Evolutionary conservation across 257 asterid genomes (phyloP), one percentile per base, ranked within the genome.

Genomic region (Lycium ferocissimum): DNA sequence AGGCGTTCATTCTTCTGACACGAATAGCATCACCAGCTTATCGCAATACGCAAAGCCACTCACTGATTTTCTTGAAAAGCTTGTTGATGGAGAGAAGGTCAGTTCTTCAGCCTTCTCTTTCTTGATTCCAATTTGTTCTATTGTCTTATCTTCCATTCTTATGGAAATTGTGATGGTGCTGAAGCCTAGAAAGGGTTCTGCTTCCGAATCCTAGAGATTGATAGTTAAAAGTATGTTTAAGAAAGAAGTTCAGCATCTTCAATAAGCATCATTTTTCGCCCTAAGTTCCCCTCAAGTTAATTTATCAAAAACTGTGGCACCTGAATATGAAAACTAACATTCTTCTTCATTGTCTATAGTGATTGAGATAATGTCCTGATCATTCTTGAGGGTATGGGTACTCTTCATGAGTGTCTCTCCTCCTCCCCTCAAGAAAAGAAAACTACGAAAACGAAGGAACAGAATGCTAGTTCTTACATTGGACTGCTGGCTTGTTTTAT

Each of bases 11-110:
- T 92, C 99, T 14, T 93, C 89, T 40, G 97, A 97, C 88, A 88
- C 98, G 82, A 95, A 97, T 88, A 89, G 88, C 79, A 92, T 97
- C 84, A 91, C 90, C 33, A 93, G 94, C 85, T 94, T 97, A 75
- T 87, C 95, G 43, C 96, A 95, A 78, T 97, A 95, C 84, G 98
- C 89, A 90, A 91, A 95, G 93, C 99, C 99, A 26, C 92, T 97
- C 9, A 89, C 89, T 67, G 94, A 92, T 71, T 85, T 93, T 87
- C 84, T 97, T 80, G 95, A 93, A 76, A 92, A 92, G 79, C 95
- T 97, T 22, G 66, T 86, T 15, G 96, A 90, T 75, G 98, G 92
- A 38, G 95, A 92, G 87, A 94, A 93, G 98, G 99, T 97, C 71
- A 80, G 57, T 87, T 72, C 49, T 84, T 80, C 80, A 43, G 9